Evolutionary conservation across 2,329 filamentous ascomycete species (phyloP), one percentile per base, ranked within the genome.

Genomic region (Penicillium olsonii): DNA sequence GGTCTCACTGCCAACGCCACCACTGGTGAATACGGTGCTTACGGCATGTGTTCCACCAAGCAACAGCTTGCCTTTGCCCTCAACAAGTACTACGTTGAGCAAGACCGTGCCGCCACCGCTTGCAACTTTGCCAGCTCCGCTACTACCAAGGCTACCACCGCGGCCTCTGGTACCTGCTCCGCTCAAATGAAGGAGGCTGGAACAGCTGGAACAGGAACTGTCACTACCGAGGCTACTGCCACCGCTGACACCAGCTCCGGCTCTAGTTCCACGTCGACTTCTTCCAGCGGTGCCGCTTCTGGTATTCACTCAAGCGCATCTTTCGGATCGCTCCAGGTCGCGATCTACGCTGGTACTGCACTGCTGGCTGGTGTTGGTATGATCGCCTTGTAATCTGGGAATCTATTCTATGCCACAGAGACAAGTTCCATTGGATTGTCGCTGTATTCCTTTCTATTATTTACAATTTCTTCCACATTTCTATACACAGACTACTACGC

Each of bases 51-150:
- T 61, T 64, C 63, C 40, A 51, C 68, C 31, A 61, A 64, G 38
- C 66, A 77, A 51, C 65, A 75, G 52, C 73, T 78, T 35, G 70
- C 71, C 34, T 76, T 69, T 56, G 70, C 68, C 27, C 60, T 77
- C 41, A 71, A 78, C 62, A 62, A 67, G 52, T 78, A 77, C 60
- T 77, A 75, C 58, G 45, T 58, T 12, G 63, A 69, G 51, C 72
- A 76, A 59, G 56, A 61, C 41, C 64, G 67, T 34, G 61, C 57
- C 10, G 64, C 64, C 11, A 64, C 62, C 15, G 74, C 74, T 35
- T 78, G 75, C 52, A 64, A 69, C 52, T 78, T 76, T 53, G 54
- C 53, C 15, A 74, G 75, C 10, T 68, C 68, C 11, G 75, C 75
- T 6, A 65, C 62, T 4, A 68, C 63, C 27, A 68, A 73, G 44